Base-by-base conservation (phyloP, 371 early-diverging fungal species). In the Lichtheimia hyalospora region DNA sequence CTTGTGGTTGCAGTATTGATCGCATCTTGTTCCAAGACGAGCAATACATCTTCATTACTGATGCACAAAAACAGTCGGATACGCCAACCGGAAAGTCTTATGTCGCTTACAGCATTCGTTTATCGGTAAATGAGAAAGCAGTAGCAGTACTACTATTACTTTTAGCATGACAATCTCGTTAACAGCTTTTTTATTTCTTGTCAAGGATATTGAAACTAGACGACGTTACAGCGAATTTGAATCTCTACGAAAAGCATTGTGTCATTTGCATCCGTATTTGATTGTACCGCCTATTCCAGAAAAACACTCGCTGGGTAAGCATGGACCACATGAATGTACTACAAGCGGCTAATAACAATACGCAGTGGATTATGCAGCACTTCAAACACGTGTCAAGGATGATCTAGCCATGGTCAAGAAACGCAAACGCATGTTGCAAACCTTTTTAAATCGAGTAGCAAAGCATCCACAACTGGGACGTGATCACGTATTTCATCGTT, bases 281-380 rank as follows among this genome's bases (percentile, higher is more conserved):
- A 88, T 96, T 49, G 88, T 97, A 18, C 97, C 99, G 12, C 96
- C 96, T 41, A 96, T 98, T 67, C 99, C 99, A 20, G 96, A 95
- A 61, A 98, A 98, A 75, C 97, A 97, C 74, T 86, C 92, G 13
- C 68, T 98, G 48, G 83, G 89, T 84, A 84, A 78, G 70, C 69
- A 18, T 21, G 18, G 50, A 44, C 25, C 5, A 16, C 27, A 28
- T 34, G 34, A 0, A 34, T 55, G 16, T 40, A 21, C 18, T 39
- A 49, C 52, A 25, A 28, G 34, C 15, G 25, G 15, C 28, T 28
- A 24, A 28, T 46, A 46, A 46, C 23, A 21, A 15, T 7, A 24
- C 39, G 46, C 71, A 90, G 91, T 90, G 41, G 92, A 91, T 58
- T 96, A 96, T 79, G 94, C 94, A 52, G 84, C 90, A 18, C 74